Evolutionary conservation across 371 early-diverging fungal species (phyloP).

Genomic region (Mucor mucedo): DNA sequence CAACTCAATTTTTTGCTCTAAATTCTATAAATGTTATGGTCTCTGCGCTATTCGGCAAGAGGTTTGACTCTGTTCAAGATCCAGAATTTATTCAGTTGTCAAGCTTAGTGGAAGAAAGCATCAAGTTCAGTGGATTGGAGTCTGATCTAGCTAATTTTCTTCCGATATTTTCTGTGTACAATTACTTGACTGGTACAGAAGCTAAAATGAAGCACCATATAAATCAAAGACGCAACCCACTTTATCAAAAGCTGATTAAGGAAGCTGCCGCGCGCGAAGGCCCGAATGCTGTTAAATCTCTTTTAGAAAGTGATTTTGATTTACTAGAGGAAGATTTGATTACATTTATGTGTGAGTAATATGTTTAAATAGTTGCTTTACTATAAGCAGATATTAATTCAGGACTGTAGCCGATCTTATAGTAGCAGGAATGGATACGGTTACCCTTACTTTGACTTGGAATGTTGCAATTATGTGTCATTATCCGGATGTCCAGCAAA

Average conservation of each 20-base stretch:
- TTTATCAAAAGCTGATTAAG: not conserved
- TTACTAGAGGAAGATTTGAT: constrained; percentile 2
- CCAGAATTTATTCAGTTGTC: constrained; percentile 7
- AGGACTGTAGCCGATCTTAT: constrained; percentile 13
- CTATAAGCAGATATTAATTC: not conserved
- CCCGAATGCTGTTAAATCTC: constrained; percentile 2
- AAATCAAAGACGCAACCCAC: constrained; percentile 1
- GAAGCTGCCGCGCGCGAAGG: constrained; percentile 1
- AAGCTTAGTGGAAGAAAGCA: not conserved
- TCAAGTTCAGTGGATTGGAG: constrained; percentile 7
- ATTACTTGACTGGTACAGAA: not conserved
- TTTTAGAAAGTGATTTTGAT: not conserved
- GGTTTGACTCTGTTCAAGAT: constrained; percentile 13
- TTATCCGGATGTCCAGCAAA: constrained; percentile 15
- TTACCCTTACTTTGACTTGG: constrained; percentile 11
- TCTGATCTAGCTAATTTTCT: constrained; percentile 11
- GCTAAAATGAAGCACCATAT: not conserved
- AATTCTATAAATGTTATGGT: constrained; percentile 15
- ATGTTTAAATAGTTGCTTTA: no score
- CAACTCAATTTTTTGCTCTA: constrained; percentile 3
- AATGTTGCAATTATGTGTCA: constrained; percentile 12
- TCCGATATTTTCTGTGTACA: constrained; percentile 7
- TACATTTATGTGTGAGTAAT: constrained; percentile 1
- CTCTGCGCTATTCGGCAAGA: not conserved
- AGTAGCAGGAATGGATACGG: constrained; percentile 19